Evolutionary conservation across 305 asterid genomes (phyloP).

Genomic region (Striga hermonthica): DNA sequence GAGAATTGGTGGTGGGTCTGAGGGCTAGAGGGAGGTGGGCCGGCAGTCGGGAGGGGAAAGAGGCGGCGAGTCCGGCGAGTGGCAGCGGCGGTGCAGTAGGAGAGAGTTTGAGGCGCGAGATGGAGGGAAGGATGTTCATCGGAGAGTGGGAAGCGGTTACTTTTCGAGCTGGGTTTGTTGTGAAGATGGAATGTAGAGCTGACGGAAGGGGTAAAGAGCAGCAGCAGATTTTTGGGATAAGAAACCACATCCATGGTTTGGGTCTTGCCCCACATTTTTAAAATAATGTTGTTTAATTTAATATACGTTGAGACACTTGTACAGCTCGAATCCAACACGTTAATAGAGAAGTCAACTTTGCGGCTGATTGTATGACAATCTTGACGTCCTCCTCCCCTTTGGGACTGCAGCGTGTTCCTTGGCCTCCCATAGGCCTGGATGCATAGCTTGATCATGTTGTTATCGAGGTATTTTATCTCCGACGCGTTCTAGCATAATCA

Average conservation of each 20-base stretch:
- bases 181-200: not conserved
- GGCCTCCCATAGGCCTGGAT: no score
- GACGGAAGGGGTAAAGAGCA: slow-evolving; percentile 16
- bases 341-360: no score
- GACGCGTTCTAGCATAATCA: no score
- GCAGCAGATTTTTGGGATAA: slow-evolving; percentile 34
- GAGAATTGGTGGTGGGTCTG: slow-evolving; percentile 14
- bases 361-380: no score
- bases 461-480: no score
- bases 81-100: slow-evolving; percentile 37
- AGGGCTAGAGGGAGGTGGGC: slow-evolving; percentile 30
- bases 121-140: slow-evolving; percentile 47
- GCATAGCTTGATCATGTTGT: no score
- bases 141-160: slow-evolving; percentile 24
- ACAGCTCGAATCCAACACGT: no score
- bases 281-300: no score
- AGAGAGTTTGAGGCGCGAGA: slow-evolving; percentile 67
- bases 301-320: no score
- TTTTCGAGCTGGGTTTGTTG: not conserved
- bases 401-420: no score
- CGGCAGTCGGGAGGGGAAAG: slow-evolving; percentile 35
- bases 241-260: slow-evolving; percentile 38
- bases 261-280: not conserved
- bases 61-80: slow-evolving; percentile 32
- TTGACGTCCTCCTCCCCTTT: no score